Percentiles rank a stretch among this genome's conserved stretches.
Evolutionary conservation across 2,329 filamentous ascomycete genomes (phyloP).

Genomic region (Niveomyces coronatus): DNA sequence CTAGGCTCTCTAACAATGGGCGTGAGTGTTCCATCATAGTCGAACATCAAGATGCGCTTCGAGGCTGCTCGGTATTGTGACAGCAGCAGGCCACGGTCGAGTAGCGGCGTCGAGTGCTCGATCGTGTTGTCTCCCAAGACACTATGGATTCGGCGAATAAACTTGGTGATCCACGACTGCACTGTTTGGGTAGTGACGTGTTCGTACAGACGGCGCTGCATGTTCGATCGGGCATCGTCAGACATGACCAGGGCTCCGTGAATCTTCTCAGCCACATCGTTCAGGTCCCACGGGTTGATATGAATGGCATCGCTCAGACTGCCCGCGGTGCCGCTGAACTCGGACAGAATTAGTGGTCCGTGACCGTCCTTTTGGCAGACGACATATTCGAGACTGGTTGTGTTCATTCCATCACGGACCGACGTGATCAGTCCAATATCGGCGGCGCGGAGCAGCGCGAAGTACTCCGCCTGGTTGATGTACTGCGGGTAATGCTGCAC

Average conservation of each 20-base stretch:
- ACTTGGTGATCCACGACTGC: conserved; percentile 73
- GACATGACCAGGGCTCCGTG: conserved; percentile 72
- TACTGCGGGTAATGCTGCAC: conserved; percentile 95
- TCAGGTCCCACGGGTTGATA: conserved; percentile 93
- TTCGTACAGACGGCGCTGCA: conserved; percentile 66
- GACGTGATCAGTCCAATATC: conserved; percentile 93
- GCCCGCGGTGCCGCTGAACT: conserved; percentile 90
- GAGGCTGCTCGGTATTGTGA: conserved; percentile 62
- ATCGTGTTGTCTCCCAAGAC: conserved; percentile 71
- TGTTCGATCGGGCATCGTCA: conserved; percentile 49
- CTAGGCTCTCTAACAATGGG: conserved; percentile 89
- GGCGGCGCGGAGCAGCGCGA: conserved; percentile 79
- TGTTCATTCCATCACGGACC: conserved; percentile 96
- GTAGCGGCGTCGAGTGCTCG: conserved; percentile 65
- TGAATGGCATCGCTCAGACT: conserved; percentile 79
- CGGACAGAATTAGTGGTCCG: conserved; percentile 84
- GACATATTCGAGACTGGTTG: conserved; percentile 88
- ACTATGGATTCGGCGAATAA: conserved; percentile 67
- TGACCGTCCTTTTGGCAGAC: conserved; percentile 81
- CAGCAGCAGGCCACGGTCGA: conserved; percentile 66
- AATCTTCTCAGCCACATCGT: conserved; percentile 74
- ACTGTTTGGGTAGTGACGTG: conserved; percentile 83
- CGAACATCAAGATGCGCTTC: conserved; percentile 92
- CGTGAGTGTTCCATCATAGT: conserved; percentile 95
- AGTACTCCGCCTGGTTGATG: conserved; percentile 81